phyloP scores from a whole-genome alignment of 2,329 filamentous ascomycete genomes.

The Orbilia javanica region DNA sequence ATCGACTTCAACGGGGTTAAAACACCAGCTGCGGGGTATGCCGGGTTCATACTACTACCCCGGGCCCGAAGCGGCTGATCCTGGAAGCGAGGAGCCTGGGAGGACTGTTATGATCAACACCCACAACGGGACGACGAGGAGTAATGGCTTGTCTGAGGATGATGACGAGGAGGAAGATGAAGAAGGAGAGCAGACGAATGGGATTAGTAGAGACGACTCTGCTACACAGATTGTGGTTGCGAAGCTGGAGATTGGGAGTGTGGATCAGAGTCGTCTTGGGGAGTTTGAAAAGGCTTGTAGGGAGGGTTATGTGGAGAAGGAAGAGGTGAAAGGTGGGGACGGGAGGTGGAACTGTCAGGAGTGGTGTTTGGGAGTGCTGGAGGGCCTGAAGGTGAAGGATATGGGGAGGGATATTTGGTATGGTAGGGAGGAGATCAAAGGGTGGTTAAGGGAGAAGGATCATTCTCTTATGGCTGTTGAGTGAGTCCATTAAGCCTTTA shows the following conservation, averaged over 20 bases:
- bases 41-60: slow-evolving; percentile 37
- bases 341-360: slow-evolving; percentile 33
- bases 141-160: too few species aligned
- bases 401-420: slow-evolving; percentile 34
- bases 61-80: slow-evolving; percentile 26
- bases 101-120: background rate
- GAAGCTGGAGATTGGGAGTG: slow-evolving; percentile 40
- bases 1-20: slow-evolving; percentile 17
- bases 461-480: background rate
- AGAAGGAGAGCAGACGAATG: background rate
- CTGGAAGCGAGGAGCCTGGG: slow-evolving; percentile 20
- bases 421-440: slow-evolving; percentile 6
- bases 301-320: slow-evolving; percentile 26
- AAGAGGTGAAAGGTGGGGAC: slow-evolving; percentile 29
- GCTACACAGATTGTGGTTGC: slow-evolving; percentile 16
- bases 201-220: slow-evolving; percentile 14
- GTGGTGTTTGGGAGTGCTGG: slow-evolving; percentile 40
- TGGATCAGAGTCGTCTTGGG: slow-evolving; percentile 9
- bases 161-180: background rate
- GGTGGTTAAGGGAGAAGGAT: slow-evolving; percentile 40
- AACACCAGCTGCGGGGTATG: slow-evolving; percentile 46
- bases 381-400: slow-evolving; percentile 2
- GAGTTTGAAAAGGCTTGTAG: slow-evolving; percentile 18
- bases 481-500: too few species aligned
- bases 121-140: background rate